Conservation (phyloP, 2,329 filamentous ascomycete genomes). For the Geosmithia flava region DNA sequence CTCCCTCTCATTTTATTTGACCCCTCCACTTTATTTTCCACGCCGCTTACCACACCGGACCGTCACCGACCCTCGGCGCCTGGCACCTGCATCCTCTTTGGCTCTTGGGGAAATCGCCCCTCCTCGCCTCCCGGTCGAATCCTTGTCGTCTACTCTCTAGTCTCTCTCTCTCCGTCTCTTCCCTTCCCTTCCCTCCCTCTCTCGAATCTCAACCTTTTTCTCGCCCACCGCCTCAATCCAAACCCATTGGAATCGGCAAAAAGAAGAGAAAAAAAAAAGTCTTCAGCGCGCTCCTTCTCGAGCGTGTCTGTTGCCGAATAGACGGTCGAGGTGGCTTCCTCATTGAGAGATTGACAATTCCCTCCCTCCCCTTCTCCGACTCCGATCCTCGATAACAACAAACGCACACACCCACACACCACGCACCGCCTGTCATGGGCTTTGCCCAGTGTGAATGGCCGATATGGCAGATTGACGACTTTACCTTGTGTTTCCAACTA, state of each 20-base stretch:
- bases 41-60: not conserved
- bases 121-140: conserved; percentile 2
- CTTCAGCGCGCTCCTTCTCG: not conserved
- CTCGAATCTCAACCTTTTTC: not conserved
- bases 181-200: conserved; percentile 1
- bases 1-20: no score
- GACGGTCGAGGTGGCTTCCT: not conserved
- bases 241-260: no score
- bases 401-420: not conserved
- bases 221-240: no score
- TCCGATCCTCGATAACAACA: not conserved
- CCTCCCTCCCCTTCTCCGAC: not conserved
- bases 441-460: conserved; percentile 44
- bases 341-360: not conserved
- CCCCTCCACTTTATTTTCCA: not conserved
- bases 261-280: no score
- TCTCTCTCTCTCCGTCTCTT: conserved; percentile 2
- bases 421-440: conserved; percentile 19
- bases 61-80: not conserved
- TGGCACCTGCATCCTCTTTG: not conserved
- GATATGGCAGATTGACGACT: conserved; percentile 52
- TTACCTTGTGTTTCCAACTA: conserved; percentile 49
- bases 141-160: conserved; percentile 7
- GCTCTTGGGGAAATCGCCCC: not conserved
- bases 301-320: not conserved